A percentile compares a stretch with the other conserved stretches of the same genome.
These are phyloP conservation scores for Maudiozyma saulgeensis DNA, from an alignment of 805 yeast genomes.

Conservation along the genomic window DNA sequence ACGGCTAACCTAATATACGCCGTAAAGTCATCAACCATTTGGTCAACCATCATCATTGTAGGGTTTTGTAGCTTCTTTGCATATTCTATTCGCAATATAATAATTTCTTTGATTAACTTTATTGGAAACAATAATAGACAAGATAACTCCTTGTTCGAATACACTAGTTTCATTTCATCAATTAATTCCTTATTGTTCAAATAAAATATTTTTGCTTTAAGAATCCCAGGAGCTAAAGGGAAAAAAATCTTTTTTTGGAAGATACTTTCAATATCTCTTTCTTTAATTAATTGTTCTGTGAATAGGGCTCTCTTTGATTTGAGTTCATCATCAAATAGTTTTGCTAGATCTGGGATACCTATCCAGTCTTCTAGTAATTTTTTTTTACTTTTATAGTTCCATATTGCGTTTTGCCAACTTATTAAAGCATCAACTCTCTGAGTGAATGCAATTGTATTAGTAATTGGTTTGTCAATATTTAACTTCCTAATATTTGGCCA, in stretches of 20 bases:
- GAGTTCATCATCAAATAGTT: conserved; percentile 19
- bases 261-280: conserved; percentile 62
- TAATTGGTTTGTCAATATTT: conserved; percentile 66
- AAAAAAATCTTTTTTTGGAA: conserved; percentile 61
- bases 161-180: conserved; percentile 62
- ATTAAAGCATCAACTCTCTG: conserved; percentile 62
- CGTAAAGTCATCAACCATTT: conserved; percentile 77
- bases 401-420: conserved; percentile 75
- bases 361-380: conserved; percentile 65
- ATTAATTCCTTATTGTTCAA: conserved; percentile 52
- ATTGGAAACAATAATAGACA: conserved; percentile 68
- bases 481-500: conserved; percentile 78
- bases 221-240: conserved; percentile 72
- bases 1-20: conserved; percentile 68
- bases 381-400: conserved; percentile 55
- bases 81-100: conserved; percentile 62
- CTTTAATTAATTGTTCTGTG: conserved; percentile 77
- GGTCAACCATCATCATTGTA: conserved; percentile 93
- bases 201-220: conserved; percentile 68
- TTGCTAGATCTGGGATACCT: conserved; percentile 70
- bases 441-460: conserved; percentile 55
- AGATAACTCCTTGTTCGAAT: conserved; percentile 56
- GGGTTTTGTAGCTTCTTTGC: conserved; percentile 76
- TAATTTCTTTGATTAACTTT: conserved; percentile 67
- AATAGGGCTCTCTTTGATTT: conserved; percentile 44